Evolutionary conservation across 129 eudicot species (phyloP).

Genomic region (Centaurea solstitialis): DNA sequence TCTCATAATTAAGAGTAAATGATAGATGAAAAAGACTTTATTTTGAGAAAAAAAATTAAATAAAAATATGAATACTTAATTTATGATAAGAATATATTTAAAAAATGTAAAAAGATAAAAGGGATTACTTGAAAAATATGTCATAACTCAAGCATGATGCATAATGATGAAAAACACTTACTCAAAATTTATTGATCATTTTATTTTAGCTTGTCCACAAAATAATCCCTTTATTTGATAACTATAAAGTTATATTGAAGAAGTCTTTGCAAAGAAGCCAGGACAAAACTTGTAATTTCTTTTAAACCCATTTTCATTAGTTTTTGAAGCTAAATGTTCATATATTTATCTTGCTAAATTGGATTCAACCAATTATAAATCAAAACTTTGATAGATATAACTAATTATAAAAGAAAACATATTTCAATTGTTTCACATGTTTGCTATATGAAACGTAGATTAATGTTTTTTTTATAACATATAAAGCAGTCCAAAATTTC

Average conservation of each 20-base stretch:
- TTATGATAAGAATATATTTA: background rate
- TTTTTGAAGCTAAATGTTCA: no score
- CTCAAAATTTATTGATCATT: background rate
- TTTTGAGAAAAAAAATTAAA: no score
- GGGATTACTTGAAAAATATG: background rate
- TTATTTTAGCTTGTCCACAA: background rate
- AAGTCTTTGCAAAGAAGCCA: slow-evolving; percentile 23
- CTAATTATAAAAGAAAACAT: no score
- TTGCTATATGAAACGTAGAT: no score
- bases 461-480: no score
- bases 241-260: background rate
- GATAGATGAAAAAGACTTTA: no score
- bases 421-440: no score
- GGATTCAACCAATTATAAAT: no score
- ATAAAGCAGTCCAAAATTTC: no score
- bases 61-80: background rate
- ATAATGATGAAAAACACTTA: slow-evolving; percentile 16
- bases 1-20: no score
- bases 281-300: background rate
- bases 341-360: no score
- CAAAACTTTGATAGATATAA: no score
- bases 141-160: slow-evolving; percentile 11
- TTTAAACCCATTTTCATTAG: background rate
- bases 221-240: background rate
- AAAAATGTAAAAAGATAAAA: background rate